Conservation (phyloP, 83 land plant genomes). For the Isoetes engelmannii region DNA sequence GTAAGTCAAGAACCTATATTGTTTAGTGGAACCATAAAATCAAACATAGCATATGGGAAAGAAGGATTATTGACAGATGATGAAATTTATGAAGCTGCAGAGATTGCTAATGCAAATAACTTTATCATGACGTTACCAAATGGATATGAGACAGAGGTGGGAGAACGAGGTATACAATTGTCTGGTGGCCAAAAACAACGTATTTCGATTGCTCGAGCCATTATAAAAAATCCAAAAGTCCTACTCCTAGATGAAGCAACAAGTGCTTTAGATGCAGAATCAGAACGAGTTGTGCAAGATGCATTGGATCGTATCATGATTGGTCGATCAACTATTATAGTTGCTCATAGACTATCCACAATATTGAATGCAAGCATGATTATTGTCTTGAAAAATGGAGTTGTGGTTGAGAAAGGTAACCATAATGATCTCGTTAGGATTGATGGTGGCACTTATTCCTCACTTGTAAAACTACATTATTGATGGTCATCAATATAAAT, state of each 20-base stretch:
- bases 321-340: slow-evolving; percentile 35
- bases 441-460: slow-evolving; percentile 40
- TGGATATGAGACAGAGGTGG: slow-evolving; percentile 35
- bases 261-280: slow-evolving; percentile 38
- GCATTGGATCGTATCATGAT: slow-evolving; percentile 24
- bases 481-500: neutral
- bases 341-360: slow-evolving; percentile 45
- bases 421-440: slow-evolving; percentile 34
- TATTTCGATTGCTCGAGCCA: neutral
- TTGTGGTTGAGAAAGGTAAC: slow-evolving; percentile 41
- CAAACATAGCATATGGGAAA: slow-evolving; percentile 38
- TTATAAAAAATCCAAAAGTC: slow-evolving; percentile 34
- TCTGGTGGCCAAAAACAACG: slow-evolving; percentile 37
- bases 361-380: slow-evolving; percentile 36
- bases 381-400: slow-evolving; percentile 49
- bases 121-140: slow-evolving; percentile 36
- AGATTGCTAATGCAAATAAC: slow-evolving; percentile 32
- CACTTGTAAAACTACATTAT: slow-evolving; percentile 35
- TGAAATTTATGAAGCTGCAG: slow-evolving; percentile 33
- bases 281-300: slow-evolving; percentile 39
- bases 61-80: slow-evolving; percentile 27
- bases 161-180: slow-evolving; percentile 18
- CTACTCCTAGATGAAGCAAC: slow-evolving; percentile 28
- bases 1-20: slow-evolving; percentile 50
- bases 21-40: slow-evolving; percentile 38